These are phyloP conservation scores for Jacaranda mimosifolia DNA, from an alignment of 257 asterid species.

Conservation along the genomic window DNA sequence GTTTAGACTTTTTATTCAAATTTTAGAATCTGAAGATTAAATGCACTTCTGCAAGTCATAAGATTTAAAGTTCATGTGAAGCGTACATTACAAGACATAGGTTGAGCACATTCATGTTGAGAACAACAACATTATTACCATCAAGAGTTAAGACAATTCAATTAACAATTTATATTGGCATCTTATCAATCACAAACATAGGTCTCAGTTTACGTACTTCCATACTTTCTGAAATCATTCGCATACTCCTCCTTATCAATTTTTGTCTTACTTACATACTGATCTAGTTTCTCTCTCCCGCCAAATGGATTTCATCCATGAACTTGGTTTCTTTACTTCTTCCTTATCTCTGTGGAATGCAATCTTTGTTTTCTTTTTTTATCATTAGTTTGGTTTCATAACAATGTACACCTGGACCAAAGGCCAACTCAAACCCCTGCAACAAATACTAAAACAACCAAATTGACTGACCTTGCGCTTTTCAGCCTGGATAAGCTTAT, in stretches of 20 bases:
- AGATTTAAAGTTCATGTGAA: not conserved
- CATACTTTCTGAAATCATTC: not conserved
- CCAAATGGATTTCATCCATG: no score
- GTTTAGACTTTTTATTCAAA: no score
- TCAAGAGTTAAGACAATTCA: not conserved
- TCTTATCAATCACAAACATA: not conserved
- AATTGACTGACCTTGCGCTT: constrained; percentile 68
- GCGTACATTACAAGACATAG: not conserved
- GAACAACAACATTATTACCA: not conserved
- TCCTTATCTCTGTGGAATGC: not conserved
- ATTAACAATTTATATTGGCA: not conserved
- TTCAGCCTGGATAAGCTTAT: constrained; percentile 90
- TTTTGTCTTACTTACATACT: no score
- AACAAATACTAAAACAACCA: not conserved
- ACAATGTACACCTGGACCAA: constrained; percentile 13
- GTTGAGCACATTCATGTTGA: not conserved
- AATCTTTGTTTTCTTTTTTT: not conserved
- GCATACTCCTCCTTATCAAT: no score
- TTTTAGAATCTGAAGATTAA: no score
- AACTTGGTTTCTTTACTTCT: not conserved
- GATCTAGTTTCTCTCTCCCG: no score
- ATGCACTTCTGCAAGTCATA: no score
- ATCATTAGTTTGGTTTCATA: constrained; percentile 5
- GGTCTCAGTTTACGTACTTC: not conserved
- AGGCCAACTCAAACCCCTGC: constrained; percentile 13